phyloP scores from a whole-genome alignment of 306 rosid genomes.

The Rubus parviflorus region DNA sequence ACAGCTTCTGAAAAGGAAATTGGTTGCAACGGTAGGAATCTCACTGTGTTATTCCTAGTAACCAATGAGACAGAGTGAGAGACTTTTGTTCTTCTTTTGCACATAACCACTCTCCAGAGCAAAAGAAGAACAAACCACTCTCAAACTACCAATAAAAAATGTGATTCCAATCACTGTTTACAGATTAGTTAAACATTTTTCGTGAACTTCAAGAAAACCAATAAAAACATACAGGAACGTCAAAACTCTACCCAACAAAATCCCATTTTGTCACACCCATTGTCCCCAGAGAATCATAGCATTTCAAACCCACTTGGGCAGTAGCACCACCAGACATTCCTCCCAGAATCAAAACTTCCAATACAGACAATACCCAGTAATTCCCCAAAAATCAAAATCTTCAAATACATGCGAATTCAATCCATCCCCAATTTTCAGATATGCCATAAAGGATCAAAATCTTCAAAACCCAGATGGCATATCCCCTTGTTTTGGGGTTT shows the following conservation, averaged over 20 bases:
- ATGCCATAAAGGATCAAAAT: slow-evolving; percentile 26
- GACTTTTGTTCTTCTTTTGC: slow-evolving; percentile 15
- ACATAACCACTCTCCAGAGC: slow-evolving; percentile 27
- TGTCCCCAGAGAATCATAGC: slow-evolving; percentile 23
- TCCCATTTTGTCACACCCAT: slow-evolving; percentile 15
- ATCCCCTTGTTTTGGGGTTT: slow-evolving; percentile 22
- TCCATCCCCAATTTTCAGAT: slow-evolving; percentile 12
- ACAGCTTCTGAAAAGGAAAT: slow-evolving; percentile 27
- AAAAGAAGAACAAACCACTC: slow-evolving; percentile 34
- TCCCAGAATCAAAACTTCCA: neutral
- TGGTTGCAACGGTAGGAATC: slow-evolving; percentile 50
- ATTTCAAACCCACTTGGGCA: slow-evolving; percentile 3
- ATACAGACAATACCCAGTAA: slow-evolving; percentile 2
- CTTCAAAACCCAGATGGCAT: slow-evolving; percentile 20
- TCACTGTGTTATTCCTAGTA: slow-evolving; percentile 28
- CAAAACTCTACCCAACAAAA: slow-evolving; percentile 7
- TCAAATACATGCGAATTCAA: slow-evolving; percentile 3
- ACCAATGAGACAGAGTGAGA: slow-evolving; percentile 16
- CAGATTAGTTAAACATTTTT: slow-evolving; percentile 29
- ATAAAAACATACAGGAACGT: slow-evolving; percentile 13
- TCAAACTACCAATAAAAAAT: slow-evolving; percentile 29
- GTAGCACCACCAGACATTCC: neutral
- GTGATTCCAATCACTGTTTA: neutral
- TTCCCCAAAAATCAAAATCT: slow-evolving; percentile 24
- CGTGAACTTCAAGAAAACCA: slow-evolving; percentile 57